These are phyloP conservation scores for Leucoagaricus sp. DNA, from an alignment of 1,284 basidiomycete species.

Conservation along the genomic window DNA sequence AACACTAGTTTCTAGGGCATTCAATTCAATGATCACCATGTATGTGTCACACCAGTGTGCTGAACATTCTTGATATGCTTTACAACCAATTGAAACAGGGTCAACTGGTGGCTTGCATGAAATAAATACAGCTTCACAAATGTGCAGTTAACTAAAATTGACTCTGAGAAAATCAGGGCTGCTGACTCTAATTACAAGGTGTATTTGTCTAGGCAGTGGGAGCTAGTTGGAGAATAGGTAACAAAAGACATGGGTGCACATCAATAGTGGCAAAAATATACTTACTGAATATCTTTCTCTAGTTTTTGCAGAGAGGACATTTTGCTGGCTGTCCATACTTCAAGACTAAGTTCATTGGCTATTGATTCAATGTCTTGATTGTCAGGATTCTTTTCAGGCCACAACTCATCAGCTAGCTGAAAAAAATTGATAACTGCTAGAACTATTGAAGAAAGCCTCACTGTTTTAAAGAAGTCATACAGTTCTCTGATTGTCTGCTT, in stretches of 20 bases:
- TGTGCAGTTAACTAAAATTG: conserved; percentile 8
- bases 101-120: conserved; percentile 76
- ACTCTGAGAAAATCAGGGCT: conserved; percentile 5
- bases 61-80: conserved; percentile 65
- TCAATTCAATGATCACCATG: conserved; percentile 46
- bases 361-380: conserved; percentile 23
- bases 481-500: conserved; percentile 73
- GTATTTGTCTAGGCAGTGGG: conserved; percentile 78
- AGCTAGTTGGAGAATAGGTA: conserved; percentile 54
- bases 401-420: conserved; percentile 70
- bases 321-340: conserved; percentile 71
- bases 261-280: conserved; percentile 1
- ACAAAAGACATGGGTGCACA: too few species aligned
- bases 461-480: conserved; percentile 76
- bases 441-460: conserved; percentile 33
- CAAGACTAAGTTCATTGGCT: conserved; percentile 49
- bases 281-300: conserved; percentile 60
- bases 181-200: conserved; percentile 59
- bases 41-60: conserved; percentile 61
- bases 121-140: conserved; percentile 68
- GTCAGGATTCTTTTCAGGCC: conserved; percentile 47
- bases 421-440: not conserved
- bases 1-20: not conserved
- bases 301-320: conserved; percentile 69
- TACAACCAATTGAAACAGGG: conserved; percentile 68